A percentile compares a stretch with the other conserved stretches of the same genome.
phyloP scores from a whole-genome alignment of 208 protist species.

The Acanthamoeba triangularis region DNA sequence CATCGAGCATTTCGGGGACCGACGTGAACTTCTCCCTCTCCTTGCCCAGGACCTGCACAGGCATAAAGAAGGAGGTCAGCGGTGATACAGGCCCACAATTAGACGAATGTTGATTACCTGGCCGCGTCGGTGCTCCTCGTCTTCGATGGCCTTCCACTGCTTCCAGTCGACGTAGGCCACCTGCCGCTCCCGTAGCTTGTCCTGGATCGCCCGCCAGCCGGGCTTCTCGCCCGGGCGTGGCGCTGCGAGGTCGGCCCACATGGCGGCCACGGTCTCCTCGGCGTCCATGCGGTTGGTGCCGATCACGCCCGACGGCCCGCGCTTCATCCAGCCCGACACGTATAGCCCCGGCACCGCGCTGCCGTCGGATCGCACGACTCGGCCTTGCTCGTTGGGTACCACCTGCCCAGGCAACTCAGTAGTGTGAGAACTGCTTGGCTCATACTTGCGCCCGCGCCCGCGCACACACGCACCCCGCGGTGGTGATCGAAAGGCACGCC shows the following conservation, averaged over 20 bases:
- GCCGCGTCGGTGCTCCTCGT: constrained; percentile 1
- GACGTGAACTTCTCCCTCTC: constrained; percentile 55
- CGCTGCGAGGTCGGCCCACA: constrained; percentile 1
- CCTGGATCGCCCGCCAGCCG: background rate
- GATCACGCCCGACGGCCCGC: constrained; percentile 69
- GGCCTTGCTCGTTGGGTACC: background rate
- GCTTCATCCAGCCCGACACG: constrained; percentile 68
- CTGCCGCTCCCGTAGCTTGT: background rate
- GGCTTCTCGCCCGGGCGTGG: background rate
- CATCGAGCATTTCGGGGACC: background rate
- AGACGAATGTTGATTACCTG: background rate
- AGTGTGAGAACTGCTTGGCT: no score
- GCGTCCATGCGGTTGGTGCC: constrained; percentile 73
- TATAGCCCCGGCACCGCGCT: constrained; percentile 38
- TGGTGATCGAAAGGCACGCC: constrained; percentile 59
- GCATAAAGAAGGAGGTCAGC: no score
- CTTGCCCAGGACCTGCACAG: background rate
- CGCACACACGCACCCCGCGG: constrained; percentile 12
- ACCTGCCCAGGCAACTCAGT: background rate
- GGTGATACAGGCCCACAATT: no score
- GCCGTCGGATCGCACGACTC: background rate
- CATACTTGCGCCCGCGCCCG: no score
- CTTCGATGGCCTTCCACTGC: constrained; percentile 45
- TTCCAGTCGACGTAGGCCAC: constrained; percentile 7
- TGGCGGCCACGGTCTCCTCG: constrained; percentile 54